These are phyloP conservation scores for Flaveria robusta DNA, from an alignment of 129 eudicot genomes.

Conservation along the genomic window DNA sequence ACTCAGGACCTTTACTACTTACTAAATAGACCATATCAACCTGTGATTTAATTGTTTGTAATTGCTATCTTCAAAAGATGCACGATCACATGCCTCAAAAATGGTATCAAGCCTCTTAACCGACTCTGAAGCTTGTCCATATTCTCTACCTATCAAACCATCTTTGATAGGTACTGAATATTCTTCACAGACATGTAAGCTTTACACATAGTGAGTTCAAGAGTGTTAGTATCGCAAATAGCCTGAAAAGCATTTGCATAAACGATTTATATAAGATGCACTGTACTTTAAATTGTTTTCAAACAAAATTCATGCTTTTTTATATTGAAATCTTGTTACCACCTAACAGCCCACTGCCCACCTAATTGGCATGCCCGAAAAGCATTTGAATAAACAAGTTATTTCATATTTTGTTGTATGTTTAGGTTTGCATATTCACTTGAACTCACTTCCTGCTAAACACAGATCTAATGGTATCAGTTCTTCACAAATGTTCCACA, in stretches of 20 bases:
- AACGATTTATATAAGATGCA: neutral
- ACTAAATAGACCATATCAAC: conserved; percentile 1
- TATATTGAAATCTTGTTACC: neutral
- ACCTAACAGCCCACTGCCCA: neutral
- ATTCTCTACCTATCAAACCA: neutral
- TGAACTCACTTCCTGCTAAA: neutral
- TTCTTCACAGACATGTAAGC: neutral
- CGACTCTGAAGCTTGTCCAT: neutral
- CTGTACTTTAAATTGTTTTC: neutral
- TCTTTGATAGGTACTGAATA: neutral
- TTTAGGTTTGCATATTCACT: neutral
- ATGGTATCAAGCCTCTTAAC: neutral
- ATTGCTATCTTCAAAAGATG: neutral
- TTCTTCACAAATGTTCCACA: neutral
- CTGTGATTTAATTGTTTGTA: conserved; percentile 2
- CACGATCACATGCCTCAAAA: neutral
- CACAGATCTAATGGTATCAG: neutral
- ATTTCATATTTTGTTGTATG: neutral
- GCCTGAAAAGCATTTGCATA: neutral
- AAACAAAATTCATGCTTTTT: neutral
- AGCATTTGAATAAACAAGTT: too few relatives aligned
- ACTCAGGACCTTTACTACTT: neutral
- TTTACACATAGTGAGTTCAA: neutral
- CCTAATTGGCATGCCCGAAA: too few relatives aligned
- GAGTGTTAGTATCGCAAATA: neutral